These are phyloP conservation scores for Fusarium napiforme DNA, from an alignment of 2,329 filamentous ascomycete species.

Conservation along the genomic window DNA sequence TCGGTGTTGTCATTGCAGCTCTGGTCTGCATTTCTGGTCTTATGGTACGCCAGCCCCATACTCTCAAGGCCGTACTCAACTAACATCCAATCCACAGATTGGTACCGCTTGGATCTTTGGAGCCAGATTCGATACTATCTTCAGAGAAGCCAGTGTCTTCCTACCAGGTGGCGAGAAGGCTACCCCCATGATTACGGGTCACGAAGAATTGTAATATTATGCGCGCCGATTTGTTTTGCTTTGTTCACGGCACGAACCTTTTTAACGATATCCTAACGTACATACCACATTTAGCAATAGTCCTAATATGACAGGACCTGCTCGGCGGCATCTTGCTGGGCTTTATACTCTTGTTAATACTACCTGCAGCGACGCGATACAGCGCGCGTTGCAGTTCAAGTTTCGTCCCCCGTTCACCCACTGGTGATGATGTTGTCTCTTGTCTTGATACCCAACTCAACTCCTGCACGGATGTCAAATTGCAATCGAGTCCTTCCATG, in stretches of 20 bases:
- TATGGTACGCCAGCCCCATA: slow-evolving; percentile 73
- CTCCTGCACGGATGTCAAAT: slow-evolving; percentile 99
- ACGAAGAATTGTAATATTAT: slow-evolving; percentile 51
- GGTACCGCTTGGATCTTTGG: slow-evolving; percentile 82
- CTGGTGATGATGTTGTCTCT: background rate
- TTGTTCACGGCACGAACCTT: slow-evolving; percentile 33
- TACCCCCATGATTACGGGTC: slow-evolving; percentile 43
- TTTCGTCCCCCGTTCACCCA: slow-evolving; percentile 15
- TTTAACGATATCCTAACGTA: slow-evolving; percentile 47
- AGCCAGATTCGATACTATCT: slow-evolving; percentile 76
- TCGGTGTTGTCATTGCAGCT: slow-evolving; percentile 73
- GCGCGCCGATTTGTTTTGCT: slow-evolving; percentile 27
- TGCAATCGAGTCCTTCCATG: slow-evolving; percentile 88
- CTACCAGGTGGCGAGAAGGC: slow-evolving; percentile 39
- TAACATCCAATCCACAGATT: slow-evolving; percentile 63
- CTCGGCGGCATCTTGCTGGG: slow-evolving; percentile 22
- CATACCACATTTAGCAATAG: slow-evolving; percentile 35
- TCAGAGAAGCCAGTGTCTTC: slow-evolving; percentile 42
- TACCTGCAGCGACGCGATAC: slow-evolving; percentile 31
- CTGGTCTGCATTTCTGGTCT: slow-evolving; percentile 75
- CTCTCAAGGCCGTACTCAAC: background rate
- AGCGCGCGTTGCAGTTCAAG: slow-evolving; percentile 33
- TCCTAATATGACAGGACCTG: slow-evolving; percentile 23
- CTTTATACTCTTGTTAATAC: slow-evolving; percentile 44
- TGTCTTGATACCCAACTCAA: background rate